These are phyloP conservation scores for Leccinum barrowsii DNA, from an alignment of 768 basidiomycete genomes.

Conservation along the genomic window DNA sequence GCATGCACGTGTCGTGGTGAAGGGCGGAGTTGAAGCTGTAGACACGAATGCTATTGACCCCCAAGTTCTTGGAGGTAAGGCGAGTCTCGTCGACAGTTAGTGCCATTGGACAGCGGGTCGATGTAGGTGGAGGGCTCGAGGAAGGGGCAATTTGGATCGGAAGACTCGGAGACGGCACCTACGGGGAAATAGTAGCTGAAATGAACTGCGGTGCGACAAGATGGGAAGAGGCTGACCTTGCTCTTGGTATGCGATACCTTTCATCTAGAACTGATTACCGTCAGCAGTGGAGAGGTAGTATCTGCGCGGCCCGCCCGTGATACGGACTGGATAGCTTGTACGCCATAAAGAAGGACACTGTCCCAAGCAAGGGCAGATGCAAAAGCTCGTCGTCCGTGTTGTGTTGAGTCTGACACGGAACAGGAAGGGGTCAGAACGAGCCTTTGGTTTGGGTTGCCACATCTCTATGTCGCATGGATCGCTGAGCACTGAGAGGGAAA, in stretches of 20 bases:
- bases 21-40: slow-evolving; percentile 82
- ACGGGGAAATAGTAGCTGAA: background rate
- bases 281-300: slow-evolving; percentile 81
- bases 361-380: slow-evolving; percentile 33
- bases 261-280: slow-evolving; percentile 82
- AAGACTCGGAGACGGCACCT: slow-evolving; percentile 34
- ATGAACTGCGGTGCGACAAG: background rate
- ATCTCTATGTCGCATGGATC: too few species aligned
- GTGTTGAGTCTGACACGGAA: too few species aligned
- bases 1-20: slow-evolving; percentile 90
- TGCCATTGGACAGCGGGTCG: slow-evolving; percentile 70
- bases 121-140: slow-evolving; percentile 70
- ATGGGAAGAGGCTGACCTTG: slow-evolving; percentile 48
- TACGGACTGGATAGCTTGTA: slow-evolving; percentile 67
- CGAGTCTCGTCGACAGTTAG: slow-evolving; percentile 74
- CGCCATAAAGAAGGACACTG: slow-evolving; percentile 42
- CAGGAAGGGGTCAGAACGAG: too few species aligned
- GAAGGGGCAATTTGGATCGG: slow-evolving; percentile 55
- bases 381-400: background rate
- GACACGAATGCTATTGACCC: slow-evolving; percentile 77
- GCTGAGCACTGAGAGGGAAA: too few species aligned
- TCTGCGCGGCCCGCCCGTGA: slow-evolving; percentile 54
- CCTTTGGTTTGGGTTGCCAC: too few species aligned
- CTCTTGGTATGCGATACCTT: slow-evolving; percentile 80
- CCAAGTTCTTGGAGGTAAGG: slow-evolving; percentile 69